phyloP scores from a whole-genome alignment of 139 green algal genomes.

The Pleodorina starrii region DNA sequence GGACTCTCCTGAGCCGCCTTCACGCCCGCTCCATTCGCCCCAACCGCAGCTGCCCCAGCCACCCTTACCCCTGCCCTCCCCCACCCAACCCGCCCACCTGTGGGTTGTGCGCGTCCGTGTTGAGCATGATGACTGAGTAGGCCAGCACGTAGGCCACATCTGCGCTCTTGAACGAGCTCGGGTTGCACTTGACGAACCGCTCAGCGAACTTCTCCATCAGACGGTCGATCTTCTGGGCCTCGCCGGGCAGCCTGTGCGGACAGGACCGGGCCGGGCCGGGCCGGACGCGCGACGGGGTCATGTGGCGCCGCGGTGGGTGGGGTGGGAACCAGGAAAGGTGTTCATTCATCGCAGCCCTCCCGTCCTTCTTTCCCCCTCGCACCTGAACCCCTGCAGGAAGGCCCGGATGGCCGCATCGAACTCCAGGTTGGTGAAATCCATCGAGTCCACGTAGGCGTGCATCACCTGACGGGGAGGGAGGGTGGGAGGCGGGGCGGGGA shows the following conservation, averaged over 20 bases:
- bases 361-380: background rate
- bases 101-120: constrained; percentile 99
- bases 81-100: background rate
- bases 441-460: constrained; percentile 96
- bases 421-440: constrained; percentile 89
- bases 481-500: background rate
- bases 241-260: constrained; percentile 86
- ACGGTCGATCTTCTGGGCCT: constrained; percentile 99
- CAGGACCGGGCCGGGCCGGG: background rate
- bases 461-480: constrained; percentile 81
- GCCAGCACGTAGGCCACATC: constrained; percentile 99
- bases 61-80: background rate
- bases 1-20: too few relatives aligned
- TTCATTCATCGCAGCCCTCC: background rate
- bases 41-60: too few relatives aligned
- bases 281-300: background rate
- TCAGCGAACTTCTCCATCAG: constrained; percentile 99
- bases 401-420: constrained; percentile 95
- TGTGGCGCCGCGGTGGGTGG: too few relatives aligned
- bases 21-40: too few relatives aligned
- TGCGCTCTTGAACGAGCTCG: constrained; percentile 90
- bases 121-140: constrained; percentile 99
- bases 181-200: constrained; percentile 94
- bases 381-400: constrained; percentile 72
- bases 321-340: too few relatives aligned